These are phyloP conservation scores for Gelatoporia subvermispora DNA, from an alignment of 768 basidiomycete species.

Conservation along the genomic window DNA sequence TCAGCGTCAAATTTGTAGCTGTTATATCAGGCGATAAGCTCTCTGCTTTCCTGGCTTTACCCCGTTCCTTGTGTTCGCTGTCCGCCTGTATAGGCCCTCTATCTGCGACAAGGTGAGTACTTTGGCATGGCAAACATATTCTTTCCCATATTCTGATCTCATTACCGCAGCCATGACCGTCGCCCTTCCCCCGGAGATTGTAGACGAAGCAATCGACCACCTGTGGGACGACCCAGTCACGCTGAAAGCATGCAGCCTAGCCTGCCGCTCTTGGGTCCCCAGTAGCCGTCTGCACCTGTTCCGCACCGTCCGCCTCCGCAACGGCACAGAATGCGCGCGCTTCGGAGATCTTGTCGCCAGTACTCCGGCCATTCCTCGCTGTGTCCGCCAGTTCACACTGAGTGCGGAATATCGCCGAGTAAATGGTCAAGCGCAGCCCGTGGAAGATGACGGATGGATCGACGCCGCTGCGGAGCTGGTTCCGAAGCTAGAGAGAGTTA, in stretches of 20 bases:
- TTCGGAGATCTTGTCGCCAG: constrained; percentile 13
- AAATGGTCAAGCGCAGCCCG: constrained; percentile 7
- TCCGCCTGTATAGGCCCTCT: no score
- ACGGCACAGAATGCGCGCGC: constrained; percentile 11
- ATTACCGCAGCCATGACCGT: neutral
- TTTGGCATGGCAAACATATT: no score
- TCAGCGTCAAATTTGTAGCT: no score
- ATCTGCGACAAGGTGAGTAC: no score
- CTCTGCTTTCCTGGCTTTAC: neutral
- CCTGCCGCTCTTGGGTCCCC: constrained; percentile 21
- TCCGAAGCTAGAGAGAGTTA: constrained; percentile 11
- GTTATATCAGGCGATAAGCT: no score
- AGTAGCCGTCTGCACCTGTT: constrained; percentile 22
- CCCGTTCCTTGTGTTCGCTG: neutral
- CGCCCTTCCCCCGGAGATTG: constrained; percentile 24
- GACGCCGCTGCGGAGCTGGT: constrained; percentile 13
- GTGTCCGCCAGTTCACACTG: constrained; percentile 20
- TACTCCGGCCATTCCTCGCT: constrained; percentile 14
- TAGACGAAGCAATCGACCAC: constrained; percentile 24
- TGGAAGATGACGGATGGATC: constrained; percentile 21
- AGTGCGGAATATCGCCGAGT: constrained; percentile 15
- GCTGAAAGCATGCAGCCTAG: constrained; percentile 20
- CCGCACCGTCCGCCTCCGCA: constrained; percentile 20
- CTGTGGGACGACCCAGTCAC: constrained; percentile 23
- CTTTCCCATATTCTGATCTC: no score